phyloP scores from a whole-genome alignment of 2,329 filamentous ascomycete genomes.

The Microcera coccophila region DNA sequence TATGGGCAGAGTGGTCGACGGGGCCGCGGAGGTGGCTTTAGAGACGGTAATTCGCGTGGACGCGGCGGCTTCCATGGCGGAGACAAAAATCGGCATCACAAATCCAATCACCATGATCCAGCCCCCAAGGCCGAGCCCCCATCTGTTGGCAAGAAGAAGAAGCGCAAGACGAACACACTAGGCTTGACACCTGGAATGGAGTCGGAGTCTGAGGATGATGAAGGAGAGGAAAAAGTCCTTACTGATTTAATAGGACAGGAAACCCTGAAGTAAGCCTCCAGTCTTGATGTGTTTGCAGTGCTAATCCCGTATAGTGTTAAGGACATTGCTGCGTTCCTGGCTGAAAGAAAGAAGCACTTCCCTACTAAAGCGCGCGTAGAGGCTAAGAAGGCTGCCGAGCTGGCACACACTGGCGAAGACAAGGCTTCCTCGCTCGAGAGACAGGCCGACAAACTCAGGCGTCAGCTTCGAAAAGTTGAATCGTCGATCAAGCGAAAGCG shows the following conservation, averaged over 20 bases:
- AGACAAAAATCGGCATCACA: slow-evolving; percentile 42
- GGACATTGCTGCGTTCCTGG: slow-evolving; percentile 76
- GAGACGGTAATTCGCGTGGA: slow-evolving; percentile 40
- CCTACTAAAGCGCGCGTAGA: slow-evolving; percentile 71
- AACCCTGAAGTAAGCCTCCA: slow-evolving; percentile 48
- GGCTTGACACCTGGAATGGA: slow-evolving; percentile 66
- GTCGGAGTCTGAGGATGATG: slow-evolving; percentile 62
- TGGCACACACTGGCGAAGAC: slow-evolving; percentile 48
- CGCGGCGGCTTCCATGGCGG: slow-evolving; percentile 39
- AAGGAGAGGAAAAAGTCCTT: slow-evolving; percentile 66
- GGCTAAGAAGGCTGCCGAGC: slow-evolving; percentile 54
- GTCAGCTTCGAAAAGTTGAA: slow-evolving; percentile 66
- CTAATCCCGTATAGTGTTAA: slow-evolving; percentile 44
- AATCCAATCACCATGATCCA: slow-evolving; percentile 33
- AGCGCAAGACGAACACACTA: slow-evolving; percentile 67
- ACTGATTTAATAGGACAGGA: slow-evolving; percentile 54
- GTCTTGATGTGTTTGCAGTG: not conserved
- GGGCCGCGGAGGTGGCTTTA: slow-evolving; percentile 33
- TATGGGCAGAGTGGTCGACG: slow-evolving; percentile 34
- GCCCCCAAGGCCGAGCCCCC: slow-evolving; percentile 38
- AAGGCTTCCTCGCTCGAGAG: slow-evolving; percentile 59
- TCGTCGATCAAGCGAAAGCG: slow-evolving; percentile 66
- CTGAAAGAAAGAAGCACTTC: slow-evolving; percentile 73
- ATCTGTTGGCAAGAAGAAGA: slow-evolving; percentile 61
- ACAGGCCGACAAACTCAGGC: slow-evolving; percentile 59